Percentiles rank a stretch among this genome's conserved stretches.
Conservation (phyloP, 108 stramenopile genomes). For the Skeletonema grethae region DNA sequence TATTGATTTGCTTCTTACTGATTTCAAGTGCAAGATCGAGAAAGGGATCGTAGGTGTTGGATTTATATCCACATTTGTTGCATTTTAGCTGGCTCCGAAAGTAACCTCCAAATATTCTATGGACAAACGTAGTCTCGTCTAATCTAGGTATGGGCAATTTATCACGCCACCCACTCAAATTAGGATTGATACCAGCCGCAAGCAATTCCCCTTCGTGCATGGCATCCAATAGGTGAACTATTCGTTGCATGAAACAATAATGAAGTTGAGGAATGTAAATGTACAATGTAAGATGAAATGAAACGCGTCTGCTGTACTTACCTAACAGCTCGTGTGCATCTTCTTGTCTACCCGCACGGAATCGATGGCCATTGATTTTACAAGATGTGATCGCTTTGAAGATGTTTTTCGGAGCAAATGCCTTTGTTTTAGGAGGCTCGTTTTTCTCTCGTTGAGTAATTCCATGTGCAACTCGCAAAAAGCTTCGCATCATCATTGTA, state of each 20-base stretch:
- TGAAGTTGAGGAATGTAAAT: neutral
- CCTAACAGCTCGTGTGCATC: slow-evolving; percentile 94
- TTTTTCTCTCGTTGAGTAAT: slow-evolving; percentile 31
- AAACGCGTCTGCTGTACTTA: neutral
- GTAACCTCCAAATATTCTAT: slow-evolving; percentile 94
- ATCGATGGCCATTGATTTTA: slow-evolving; percentile 73
- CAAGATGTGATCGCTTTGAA: slow-evolving; percentile 68
- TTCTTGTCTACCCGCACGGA: slow-evolving; percentile 93
- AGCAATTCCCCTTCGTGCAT: slow-evolving; percentile 87
- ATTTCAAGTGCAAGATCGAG: slow-evolving; percentile 94
- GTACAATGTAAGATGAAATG: neutral
- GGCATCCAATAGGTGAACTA: slow-evolving; percentile 91
- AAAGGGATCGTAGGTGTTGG: slow-evolving; percentile 96
- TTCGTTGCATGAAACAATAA: neutral
- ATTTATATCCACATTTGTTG: slow-evolving; percentile 76
- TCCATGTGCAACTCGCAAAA: slow-evolving; percentile 65
- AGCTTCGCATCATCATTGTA: slow-evolving; percentile 51
- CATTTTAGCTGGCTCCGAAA: slow-evolving; percentile 88
- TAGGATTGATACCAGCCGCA: slow-evolving; percentile 73
- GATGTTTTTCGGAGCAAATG: slow-evolving; percentile 73
- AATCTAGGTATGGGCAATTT: slow-evolving; percentile 72
- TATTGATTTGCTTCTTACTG: slow-evolving; percentile 66
- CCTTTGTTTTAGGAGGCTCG: slow-evolving; percentile 21
- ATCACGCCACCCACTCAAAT: slow-evolving; percentile 82
- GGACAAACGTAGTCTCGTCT: slow-evolving; percentile 91